Evolutionary conservation across 164 flowering plant species (phyloP), one percentile per base, ranked within the genome.

Genomic region (Dillenia turbinata): DNA sequence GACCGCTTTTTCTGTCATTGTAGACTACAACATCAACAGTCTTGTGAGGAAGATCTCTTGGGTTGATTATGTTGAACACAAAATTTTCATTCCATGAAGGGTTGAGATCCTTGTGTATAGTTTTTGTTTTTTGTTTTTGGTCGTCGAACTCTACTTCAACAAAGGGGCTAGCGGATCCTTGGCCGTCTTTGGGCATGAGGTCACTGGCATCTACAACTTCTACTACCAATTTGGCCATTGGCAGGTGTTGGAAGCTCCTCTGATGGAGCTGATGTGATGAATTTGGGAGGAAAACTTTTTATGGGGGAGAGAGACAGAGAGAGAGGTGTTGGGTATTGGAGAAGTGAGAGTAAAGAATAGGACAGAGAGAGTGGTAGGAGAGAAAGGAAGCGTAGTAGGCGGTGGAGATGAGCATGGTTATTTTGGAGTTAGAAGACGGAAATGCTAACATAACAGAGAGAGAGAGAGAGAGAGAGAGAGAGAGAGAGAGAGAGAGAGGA

Each of bases 111-210:
- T 74, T 85, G 44, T 9, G 44, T 76, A 79, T 85, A 56, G 92
- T 84, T 54, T 78, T 86, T 3, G 97, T 93, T 7, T 87, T 63
- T 24, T 76, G 84, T 0, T 68, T 50, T 62, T 90, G 89, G 0
- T 71, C 79, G 10, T 83, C 89, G 56, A 90, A 88, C 0, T 81
- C 83, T 0, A 90, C 94, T 56, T 93, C 90, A 0, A 83, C 94
- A 58, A 77, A 93, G 0, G 98, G 94, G 65, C 78, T 90, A 0
- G 98, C 84, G 0, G 90, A 85, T 26, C 96, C 97, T 5, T 88
- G 80, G 1, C 94, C 90, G 57, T 90, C 94, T 72, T 90, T 93
- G 49, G 96, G 94, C 94, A 82, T 88, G 16, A 93, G 90, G 66
- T 87, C 88, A 57, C 72, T 70, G 10, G 98, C 96, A 22, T 85